Base-by-base conservation (phyloP, 2,329 filamentous ascomycete genomes). In the Pseudogymnoascus verrucosus region DNA sequence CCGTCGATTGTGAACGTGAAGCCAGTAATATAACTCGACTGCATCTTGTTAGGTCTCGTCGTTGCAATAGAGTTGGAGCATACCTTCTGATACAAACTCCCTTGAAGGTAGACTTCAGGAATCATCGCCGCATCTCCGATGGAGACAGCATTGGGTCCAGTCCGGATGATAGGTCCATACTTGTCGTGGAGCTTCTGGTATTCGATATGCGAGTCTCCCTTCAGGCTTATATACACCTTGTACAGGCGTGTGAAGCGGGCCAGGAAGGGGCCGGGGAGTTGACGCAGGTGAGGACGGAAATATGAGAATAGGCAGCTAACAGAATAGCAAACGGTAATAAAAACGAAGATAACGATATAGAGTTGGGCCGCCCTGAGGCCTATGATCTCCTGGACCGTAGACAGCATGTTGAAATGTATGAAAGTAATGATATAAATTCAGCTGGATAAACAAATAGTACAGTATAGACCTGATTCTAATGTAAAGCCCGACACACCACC, bases 241-340 rank as follows among this genome's bases (percentile, higher is more conserved):
- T 19, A 57, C n/a, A 57, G 5, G 10, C n/a, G 28, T 10, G 66
- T 67, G 31, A 69, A 63, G 4, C 54, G 44, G 14, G 69, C 69
- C 8, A 66, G 31, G 26, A 69, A 65, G 3, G 69, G 69, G 6
- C 69, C 69, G 1, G 69, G 69, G 40, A 67, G 62, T 19, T 65
- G 59, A 16, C 51, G 28, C 36, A 65, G 36, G 5, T 40, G 34
- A 1, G 34, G 59, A 61, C 59, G 59, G 10, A 61, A 61, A 40
- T 61, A 61, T 26, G 59, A 31, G 19, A 57, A 19, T 1, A 57
- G 28, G 14, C 51, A 57, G 51, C 51, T 57, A n/a, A 57, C 51
- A 4, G 28, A 5, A 57, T 57, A 57, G 3, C 28, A 57, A 57
- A 57, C 51, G n/a, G 26, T 34, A 21, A 34, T 57, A n/a, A 57